These are phyloP conservation scores for Penicillium sp. DNA, from an alignment of 2,329 filamentous ascomycete species.

Conservation along the genomic window DNA sequence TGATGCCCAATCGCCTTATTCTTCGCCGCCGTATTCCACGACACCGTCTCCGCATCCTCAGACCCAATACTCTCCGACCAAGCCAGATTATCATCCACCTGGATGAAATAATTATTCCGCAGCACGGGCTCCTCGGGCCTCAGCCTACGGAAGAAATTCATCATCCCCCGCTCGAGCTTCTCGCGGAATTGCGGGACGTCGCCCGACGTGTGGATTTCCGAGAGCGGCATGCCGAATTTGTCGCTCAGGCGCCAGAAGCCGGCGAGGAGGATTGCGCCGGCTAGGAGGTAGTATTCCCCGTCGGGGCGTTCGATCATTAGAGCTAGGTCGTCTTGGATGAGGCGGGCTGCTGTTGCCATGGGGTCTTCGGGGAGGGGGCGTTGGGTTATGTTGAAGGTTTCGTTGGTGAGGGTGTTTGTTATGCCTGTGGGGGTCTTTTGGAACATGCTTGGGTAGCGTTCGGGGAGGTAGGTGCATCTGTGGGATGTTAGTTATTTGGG, in stretches of 20 bases:
- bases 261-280: slow-evolving; percentile 72
- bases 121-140: slow-evolving; percentile 67
- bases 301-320: slow-evolving; percentile 78
- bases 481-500: background rate
- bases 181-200: slow-evolving; percentile 72
- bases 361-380: slow-evolving; percentile 72
- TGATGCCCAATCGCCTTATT: slow-evolving; percentile 72
- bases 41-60: slow-evolving; percentile 66
- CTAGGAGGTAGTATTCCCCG: slow-evolving; percentile 78
- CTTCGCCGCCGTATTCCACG: slow-evolving; percentile 77
- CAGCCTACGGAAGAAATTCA: slow-evolving; percentile 75
- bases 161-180: slow-evolving; percentile 76
- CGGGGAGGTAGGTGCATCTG: slow-evolving; percentile 65
- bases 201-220: slow-evolving; percentile 76
- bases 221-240: slow-evolving; percentile 77
- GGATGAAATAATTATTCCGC: slow-evolving; percentile 84
- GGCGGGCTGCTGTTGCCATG: slow-evolving; percentile 71
- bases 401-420: slow-evolving; percentile 70
- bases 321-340: slow-evolving; percentile 80
- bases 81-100: slow-evolving; percentile 75
- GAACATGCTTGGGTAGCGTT: slow-evolving; percentile 74
- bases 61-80: slow-evolving; percentile 76
- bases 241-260: slow-evolving; percentile 84
- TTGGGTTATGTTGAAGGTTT: slow-evolving; percentile 68
- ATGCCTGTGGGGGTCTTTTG: slow-evolving; percentile 64